phyloP scores from a whole-genome alignment of 1,284 basidiomycete species.

The Ganoderma leucocontextum region DNA sequence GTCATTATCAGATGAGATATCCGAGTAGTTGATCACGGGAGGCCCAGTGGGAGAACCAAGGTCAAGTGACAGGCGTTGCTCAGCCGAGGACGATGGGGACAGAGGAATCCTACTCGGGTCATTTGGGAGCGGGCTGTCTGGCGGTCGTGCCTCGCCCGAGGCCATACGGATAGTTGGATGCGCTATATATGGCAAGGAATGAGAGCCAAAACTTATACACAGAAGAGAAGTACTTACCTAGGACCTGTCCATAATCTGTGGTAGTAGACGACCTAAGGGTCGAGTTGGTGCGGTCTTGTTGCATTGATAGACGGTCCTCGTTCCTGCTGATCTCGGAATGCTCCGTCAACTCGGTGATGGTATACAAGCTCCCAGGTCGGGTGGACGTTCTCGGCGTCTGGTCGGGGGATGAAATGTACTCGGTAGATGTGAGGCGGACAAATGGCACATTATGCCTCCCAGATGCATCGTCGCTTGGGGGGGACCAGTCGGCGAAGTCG shows the following conservation, averaged over 20 bases:
- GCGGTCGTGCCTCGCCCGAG: too few relatives aligned
- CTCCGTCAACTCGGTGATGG: slow-evolving; percentile 65
- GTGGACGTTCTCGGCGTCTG: slow-evolving; percentile 27
- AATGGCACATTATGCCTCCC: slow-evolving; percentile 39
- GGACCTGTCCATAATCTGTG: slow-evolving; percentile 69
- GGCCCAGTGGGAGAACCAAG: slow-evolving; percentile 61
- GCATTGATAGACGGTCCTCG: slow-evolving; percentile 42
- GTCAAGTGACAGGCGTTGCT: slow-evolving; percentile 70
- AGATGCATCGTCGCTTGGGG: slow-evolving; percentile 27
- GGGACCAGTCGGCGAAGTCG: slow-evolving; percentile 35
- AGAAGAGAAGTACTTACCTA: slow-evolving; percentile 53
- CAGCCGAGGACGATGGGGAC: slow-evolving; percentile 74
- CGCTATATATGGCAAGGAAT: slow-evolving; percentile 14
- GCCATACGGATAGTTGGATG: slow-evolving; percentile 5
- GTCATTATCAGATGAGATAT: slow-evolving; percentile 48
- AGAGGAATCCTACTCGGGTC: slow-evolving; percentile 70
- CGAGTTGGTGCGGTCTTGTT: slow-evolving; percentile 22
- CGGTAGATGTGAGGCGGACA: slow-evolving; percentile 37
- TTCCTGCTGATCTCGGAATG: slow-evolving; percentile 54
- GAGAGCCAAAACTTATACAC: not conserved
- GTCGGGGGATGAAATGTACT: slow-evolving; percentile 30
- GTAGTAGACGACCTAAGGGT: slow-evolving; percentile 45
- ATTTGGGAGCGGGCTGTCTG: slow-evolving; percentile 28
- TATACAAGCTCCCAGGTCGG: slow-evolving; percentile 53
- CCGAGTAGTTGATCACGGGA: slow-evolving; percentile 47